Conservation (phyloP, 768 basidiomycete species). For the Rickenella mellea region DNA sequence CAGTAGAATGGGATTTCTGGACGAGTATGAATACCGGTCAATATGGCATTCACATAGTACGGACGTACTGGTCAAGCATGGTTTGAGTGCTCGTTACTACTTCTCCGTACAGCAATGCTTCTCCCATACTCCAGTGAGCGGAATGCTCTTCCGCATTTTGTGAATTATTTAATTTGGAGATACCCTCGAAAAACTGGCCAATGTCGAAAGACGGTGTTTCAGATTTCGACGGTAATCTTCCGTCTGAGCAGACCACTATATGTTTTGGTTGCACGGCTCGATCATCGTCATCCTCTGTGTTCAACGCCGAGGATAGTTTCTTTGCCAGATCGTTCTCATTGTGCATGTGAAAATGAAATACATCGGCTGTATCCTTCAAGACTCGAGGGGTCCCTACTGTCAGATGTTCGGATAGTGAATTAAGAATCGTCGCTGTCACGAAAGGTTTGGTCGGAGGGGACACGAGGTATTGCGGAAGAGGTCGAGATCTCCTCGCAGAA, state of each 20-base stretch:
- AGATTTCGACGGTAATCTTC: slow-evolving; percentile 34
- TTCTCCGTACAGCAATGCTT: slow-evolving; percentile 78
- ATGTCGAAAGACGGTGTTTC: slow-evolving; percentile 73
- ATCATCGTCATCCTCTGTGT: slow-evolving; percentile 21
- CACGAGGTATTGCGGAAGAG: slow-evolving; percentile 56
- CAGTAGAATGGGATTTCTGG: slow-evolving; percentile 71
- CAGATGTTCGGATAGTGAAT: slow-evolving; percentile 17
- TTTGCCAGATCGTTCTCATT: too few relatives aligned
- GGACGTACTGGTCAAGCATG: slow-evolving; percentile 77
- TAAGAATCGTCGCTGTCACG: slow-evolving; percentile 30
- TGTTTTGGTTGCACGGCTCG: slow-evolving; percentile 38
- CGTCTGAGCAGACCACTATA: slow-evolving; percentile 42
- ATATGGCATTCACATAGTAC: neutral
- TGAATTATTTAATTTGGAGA: slow-evolving; percentile 32
- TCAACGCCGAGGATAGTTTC: slow-evolving; percentile 17
- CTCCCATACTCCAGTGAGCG: slow-evolving; percentile 53
- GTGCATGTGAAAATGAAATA: slow-evolving; percentile 47
- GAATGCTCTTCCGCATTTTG: too few relatives aligned
- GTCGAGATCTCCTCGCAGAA: slow-evolving; percentile 21
- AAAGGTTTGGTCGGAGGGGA: slow-evolving; percentile 32
- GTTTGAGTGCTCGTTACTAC: slow-evolving; percentile 92
- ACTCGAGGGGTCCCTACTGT: slow-evolving; percentile 19
- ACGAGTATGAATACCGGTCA: slow-evolving; percentile 1
- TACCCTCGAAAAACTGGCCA: slow-evolving; percentile 42
- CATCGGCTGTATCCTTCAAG: slow-evolving; percentile 63